Evolutionary conservation across 2,329 filamentous ascomycete genomes (phyloP).

Genomic region (Penicillium decumbens): DNA sequence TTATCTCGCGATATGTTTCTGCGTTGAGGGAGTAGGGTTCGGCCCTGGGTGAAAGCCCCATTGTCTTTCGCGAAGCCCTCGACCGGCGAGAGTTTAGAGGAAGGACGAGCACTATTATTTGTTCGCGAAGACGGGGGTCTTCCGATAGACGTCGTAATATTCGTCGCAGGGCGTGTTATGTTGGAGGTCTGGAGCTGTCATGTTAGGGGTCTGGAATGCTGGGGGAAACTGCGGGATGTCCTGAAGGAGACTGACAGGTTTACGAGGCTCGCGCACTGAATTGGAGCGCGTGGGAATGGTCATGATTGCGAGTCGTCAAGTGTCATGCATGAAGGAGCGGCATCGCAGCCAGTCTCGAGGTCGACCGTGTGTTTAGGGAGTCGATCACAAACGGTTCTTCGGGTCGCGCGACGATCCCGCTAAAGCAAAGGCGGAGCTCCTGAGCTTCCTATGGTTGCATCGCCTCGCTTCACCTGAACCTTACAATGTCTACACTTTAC

Average conservation of each 20-base stretch:
- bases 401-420: conserved; percentile 5
- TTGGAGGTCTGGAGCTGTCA: conserved; percentile 19
- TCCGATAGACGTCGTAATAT: conserved; percentile 11
- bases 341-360: not conserved
- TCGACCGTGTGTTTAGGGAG: not conserved
- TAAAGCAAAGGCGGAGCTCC: conserved; percentile 1
- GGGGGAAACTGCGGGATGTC: conserved; percentile 7
- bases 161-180: conserved; percentile 20
- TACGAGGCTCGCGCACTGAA: conserved; percentile 34
- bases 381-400: conserved; percentile 1
- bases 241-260: conserved; percentile 24
- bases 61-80: conserved; percentile 16
- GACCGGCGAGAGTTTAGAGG: conserved; percentile 12
- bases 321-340: not conserved
- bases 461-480: not conserved
- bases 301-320: conserved; percentile 23
- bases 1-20: conserved; percentile 21
- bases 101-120: conserved; percentile 8
- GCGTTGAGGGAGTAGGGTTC: conserved; percentile 33
- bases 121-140: conserved; percentile 4
- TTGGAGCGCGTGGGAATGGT: conserved; percentile 38
- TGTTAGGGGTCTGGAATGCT: conserved; percentile 16
- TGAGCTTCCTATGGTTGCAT: not conserved
- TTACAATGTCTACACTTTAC: not conserved
- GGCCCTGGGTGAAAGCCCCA: conserved; percentile 20